Base-by-base conservation (phyloP, 805 yeast species). In the Barnettozyma sucrosica region DNA sequence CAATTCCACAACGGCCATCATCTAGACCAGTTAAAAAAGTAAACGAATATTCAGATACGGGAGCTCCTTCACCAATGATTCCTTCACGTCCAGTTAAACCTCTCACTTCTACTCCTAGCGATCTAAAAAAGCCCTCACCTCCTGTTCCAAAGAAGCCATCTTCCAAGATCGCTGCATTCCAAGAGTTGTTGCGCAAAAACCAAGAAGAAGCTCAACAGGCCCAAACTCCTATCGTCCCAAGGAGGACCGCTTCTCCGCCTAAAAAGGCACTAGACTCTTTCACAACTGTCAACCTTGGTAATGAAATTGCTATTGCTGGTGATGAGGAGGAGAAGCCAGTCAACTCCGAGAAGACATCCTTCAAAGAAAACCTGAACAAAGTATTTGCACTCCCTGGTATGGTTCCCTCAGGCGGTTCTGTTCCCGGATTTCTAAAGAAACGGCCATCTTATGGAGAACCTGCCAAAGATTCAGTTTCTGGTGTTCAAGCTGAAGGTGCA, bases 131-230 rank as follows among this genome's bases (percentile, higher is more conserved):
- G 32, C 32, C 32, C 14, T 77, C 88, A 13, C 89, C 89, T 6
- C 83, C 80, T 26, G 81, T 81, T 21, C 92, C 92, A 3, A 84
- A 84, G 57, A 85, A 85, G 55, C 80, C 88, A 16, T 84, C 92
- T 0, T 81, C 89, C 1, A 83, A 75, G 52, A 85, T 85, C 50
- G 89, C 90, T 1, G 89, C 89, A 0, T 85, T 85, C 62, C 95
- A 85, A 59, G 85, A 83, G 57, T 79, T 83, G 84, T 69, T 85
- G 46, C 77, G 76, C 43, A 70, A 72, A 51, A 75, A 72, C 51
- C 81, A 77, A 57, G 86, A 80, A 55, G 56, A 48, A 21, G 23
- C 16, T 47, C 72, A 76, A 73, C 66, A 74, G 44, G 69, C 69
- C 26, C 62, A 63, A 36, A 64, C 62, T 43, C 57, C 46, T 25